Evolutionary conservation across 495 filamentous ascomycete species (phyloP), one percentile per base, ranked within the genome.

Genomic region (Geoglossum glabrum): DNA sequence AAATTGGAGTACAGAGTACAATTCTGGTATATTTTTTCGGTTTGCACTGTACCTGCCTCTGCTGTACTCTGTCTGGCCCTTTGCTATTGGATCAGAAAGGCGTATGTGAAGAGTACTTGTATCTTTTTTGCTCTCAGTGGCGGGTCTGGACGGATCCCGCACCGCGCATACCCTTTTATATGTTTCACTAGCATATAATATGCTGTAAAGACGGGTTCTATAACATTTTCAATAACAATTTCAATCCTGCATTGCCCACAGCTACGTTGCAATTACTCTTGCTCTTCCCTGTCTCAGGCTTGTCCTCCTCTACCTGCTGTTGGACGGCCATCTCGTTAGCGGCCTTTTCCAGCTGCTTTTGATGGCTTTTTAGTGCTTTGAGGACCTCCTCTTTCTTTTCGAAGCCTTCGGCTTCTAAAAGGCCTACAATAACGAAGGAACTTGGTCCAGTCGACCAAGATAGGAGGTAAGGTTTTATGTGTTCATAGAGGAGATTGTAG

Each of bases 401-500:
- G 63, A 95, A 96, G 54, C 84, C 84, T 3, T 83, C 78, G 1
- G 84, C 79, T 69, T 97, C 93, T 15, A 89, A 61, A 54, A 98
- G 68, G 0, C 76, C 83, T 23, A 96, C 73, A 15, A 94, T 75
- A 13, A 94, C 83, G 62, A 94, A 97, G 0, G 80, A 81, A 56
- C 86, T 85, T 0, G 79, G 74, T 1, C 90, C 84, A 0, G 79
- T 86, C 0, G 93, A 93, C 92, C 92, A 98, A n/a, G 79, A 68
- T 62, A 89, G 63, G 43, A 93, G 71, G 50, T 88, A 73, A 1
- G 81, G 79, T 61, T 82, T 73, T 66, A 95, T 87, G 57, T 79
- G 73, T 34, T 83, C 79, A 62, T 86, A 97, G 13, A 97, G 70
- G 49, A 85, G 69, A 58, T 78, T 75, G 61, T 87, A 79, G 71